Evolutionary conservation across 2,329 filamentous ascomycete species (phyloP).

Genomic region (Nemania sp.): DNA sequence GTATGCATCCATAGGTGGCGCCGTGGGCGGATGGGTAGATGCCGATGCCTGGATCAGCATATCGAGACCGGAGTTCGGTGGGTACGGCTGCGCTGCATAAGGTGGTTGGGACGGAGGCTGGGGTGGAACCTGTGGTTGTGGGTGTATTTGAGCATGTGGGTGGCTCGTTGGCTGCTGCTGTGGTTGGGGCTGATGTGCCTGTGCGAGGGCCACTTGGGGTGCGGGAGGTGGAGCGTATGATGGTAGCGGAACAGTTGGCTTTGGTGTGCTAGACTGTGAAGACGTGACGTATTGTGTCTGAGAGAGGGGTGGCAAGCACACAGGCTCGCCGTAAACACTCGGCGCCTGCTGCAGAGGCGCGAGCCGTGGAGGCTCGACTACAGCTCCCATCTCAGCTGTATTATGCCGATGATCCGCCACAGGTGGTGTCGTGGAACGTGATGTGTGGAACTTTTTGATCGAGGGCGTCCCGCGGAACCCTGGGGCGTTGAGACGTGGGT

Average conservation of each 20-base stretch:
- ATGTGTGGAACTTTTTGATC: conserved; percentile 40
- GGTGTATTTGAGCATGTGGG: conserved; percentile 38
- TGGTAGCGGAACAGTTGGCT: conserved; percentile 15
- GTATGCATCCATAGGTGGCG: conserved; percentile 41
- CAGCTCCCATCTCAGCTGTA: conserved; percentile 29
- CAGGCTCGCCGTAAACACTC: conserved; percentile 45
- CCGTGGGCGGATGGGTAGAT: conserved; percentile 48
- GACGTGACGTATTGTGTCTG: conserved; percentile 45
- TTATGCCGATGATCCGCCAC: conserved; percentile 32
- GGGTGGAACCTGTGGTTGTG: conserved; percentile 37
- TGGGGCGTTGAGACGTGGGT: conserved; percentile 44
- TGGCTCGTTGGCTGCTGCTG: conserved; percentile 42
- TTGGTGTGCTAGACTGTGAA: conserved; percentile 34
- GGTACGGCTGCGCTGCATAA: conserved; percentile 40
- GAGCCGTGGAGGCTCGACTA: conserved; percentile 43
- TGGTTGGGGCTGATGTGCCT: conserved; percentile 41
- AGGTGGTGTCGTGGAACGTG: conserved; percentile 43
- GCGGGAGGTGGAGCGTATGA: conserved; percentile 37
- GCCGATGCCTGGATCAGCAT: conserved; percentile 58
- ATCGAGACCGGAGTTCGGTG: conserved; percentile 53
- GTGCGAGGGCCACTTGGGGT: conserved; percentile 33
- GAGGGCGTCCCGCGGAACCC: conserved; percentile 36
- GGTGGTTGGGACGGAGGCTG: conserved; percentile 40
- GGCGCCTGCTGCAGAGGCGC: conserved; percentile 46
- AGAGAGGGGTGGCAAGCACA: conserved; percentile 47